phyloP scores from a whole-genome alignment of 306 rosid species.

The Cucurbita pepo region DNA sequence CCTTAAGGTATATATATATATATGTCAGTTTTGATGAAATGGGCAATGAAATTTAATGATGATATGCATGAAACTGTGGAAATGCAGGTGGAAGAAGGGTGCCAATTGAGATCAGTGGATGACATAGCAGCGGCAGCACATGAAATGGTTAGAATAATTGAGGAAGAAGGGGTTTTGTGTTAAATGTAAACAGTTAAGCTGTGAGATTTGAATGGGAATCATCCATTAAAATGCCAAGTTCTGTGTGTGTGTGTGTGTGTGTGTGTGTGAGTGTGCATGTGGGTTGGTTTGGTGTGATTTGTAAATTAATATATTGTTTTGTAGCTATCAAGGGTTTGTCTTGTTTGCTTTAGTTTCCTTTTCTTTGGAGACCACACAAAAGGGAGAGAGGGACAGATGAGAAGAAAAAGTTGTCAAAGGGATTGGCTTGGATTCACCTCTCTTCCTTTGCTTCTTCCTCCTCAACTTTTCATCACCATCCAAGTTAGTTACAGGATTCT shows the following conservation, averaged over 20 bases:
- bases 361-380: background rate
- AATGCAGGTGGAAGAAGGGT: constrained; percentile 78
- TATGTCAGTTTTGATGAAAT: background rate
- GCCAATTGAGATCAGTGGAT: constrained; percentile 54
- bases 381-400: constrained; percentile 3
- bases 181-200: background rate
- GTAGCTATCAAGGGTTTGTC: constrained; percentile 7
- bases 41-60: background rate
- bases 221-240: background rate
- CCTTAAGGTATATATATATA: constrained; percentile 42
- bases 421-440: background rate
- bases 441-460: background rate
- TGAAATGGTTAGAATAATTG: constrained; percentile 50
- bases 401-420: background rate
- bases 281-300: constrained; percentile 1
- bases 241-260: background rate
- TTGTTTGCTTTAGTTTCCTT: background rate
- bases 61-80: background rate
- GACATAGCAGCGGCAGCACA: constrained; percentile 73
- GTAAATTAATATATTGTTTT: constrained; percentile 1
- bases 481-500: background rate
- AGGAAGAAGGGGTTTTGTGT: constrained; percentile 27
- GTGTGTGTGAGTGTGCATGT: background rate
- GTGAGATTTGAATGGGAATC: background rate
- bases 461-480: background rate